Base-by-base conservation (phyloP, 164 flowering plant genomes). In the Vitis amurensis region DNA sequence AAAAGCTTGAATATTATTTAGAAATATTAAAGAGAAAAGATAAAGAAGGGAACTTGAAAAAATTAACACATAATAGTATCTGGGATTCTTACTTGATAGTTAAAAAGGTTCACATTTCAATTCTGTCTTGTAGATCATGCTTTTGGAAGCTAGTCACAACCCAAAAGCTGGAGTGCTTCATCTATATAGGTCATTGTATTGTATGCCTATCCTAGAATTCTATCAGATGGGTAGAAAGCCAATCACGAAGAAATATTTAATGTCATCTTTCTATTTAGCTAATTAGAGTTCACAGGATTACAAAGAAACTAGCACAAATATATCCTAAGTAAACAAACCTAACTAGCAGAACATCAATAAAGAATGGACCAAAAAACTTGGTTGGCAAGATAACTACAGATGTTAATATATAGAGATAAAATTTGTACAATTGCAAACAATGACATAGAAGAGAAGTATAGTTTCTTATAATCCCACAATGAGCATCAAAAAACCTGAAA, bases 401-500 rank as follows among this genome's bases (percentile, higher is more conserved):
- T 61, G 19, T 61, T 31, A 61, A 61, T 61, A 14, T 16, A 61
- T 61, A 14, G 19, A 27, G 44, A 48, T 10, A 17, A 8, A 31
- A 37, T 1, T 37, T 16, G 15, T 13, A 48, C 44, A 14, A 50
- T 64, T 59, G 55, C 23, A 59, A 70, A 55, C 29, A 70, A 52
- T 55, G 8, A n/a, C 61, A 68, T 13, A 44, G 13, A 37, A 50
- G 68, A 49, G 19, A 58, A 68, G 50, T 50, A 59, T 53, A 2
- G 67, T n/a, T 56, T 68, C 97, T 89, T 91, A 95, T 98, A 75
- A 62, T 80, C 84, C 99, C 99, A 65, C 84, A 71, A 69, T 84
- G 73, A 16, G 84, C 59, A 65, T 95, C 94, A 69, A 90, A 95
- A 76, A 93, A 91, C 71, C 99, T 87, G 91, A 90, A 95, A 66